These are phyloP conservation scores for Xylaria sp. DNA, from an alignment of 2,329 filamentous ascomycete species.

Conservation along the genomic window DNA sequence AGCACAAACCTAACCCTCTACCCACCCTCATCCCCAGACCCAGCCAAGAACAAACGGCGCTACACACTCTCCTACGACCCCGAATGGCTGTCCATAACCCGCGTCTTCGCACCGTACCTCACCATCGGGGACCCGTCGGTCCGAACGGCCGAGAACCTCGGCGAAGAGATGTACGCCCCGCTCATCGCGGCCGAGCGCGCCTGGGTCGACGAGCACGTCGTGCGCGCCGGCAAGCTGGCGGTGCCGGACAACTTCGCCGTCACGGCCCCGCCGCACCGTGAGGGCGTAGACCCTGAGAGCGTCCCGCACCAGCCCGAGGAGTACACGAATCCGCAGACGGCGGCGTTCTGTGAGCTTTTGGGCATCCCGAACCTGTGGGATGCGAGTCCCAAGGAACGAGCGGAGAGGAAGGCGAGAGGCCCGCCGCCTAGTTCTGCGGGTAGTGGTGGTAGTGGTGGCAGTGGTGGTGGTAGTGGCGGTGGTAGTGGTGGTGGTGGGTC, in stretches of 20 bases:
- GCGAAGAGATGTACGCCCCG: constrained; percentile 73
- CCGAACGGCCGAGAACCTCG: constrained; percentile 67
- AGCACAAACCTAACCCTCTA: constrained; percentile 42
- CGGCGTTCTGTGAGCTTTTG: constrained; percentile 81
- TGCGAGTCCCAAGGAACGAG: constrained; percentile 76
- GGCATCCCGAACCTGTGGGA: constrained; percentile 81
- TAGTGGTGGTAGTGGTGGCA: constrained; percentile 44
- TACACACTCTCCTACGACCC: constrained; percentile 82
- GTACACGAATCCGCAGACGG: constrained; percentile 88
- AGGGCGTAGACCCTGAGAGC: constrained; percentile 62
- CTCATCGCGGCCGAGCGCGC: constrained; percentile 75
- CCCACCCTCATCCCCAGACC: constrained; percentile 37
- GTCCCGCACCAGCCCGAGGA: constrained; percentile 76
- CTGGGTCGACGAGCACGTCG: constrained; percentile 87
- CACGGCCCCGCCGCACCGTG: constrained; percentile 78
- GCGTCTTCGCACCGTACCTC: constrained; percentile 77
- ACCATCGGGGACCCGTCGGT: constrained; percentile 69
- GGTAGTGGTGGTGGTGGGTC: constrained; percentile 44
- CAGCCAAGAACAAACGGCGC: constrained; percentile 49
- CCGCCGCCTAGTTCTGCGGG: constrained; percentile 56
- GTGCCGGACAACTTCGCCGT: constrained; percentile 82
- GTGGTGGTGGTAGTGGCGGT: background rate
- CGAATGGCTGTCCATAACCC: constrained; percentile 95
- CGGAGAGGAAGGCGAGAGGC: constrained; percentile 66
- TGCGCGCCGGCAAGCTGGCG: constrained; percentile 67